Conservation (phyloP, 108 stramenopile genomes). For the Aureococcus anophagefferens region DNA sequence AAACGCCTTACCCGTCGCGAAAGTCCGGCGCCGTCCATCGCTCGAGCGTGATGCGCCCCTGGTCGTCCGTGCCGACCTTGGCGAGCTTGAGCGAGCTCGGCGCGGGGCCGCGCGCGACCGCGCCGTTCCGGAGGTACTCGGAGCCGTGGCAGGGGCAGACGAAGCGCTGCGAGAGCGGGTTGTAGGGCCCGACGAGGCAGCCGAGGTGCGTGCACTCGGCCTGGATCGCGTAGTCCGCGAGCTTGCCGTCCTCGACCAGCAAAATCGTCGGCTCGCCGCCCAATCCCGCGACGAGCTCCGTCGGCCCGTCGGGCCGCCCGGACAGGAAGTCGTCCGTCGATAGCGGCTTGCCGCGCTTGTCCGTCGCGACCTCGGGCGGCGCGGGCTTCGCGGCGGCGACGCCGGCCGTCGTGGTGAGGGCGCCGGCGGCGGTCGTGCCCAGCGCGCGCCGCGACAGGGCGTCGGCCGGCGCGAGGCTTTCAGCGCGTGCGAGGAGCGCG, state of each 20-base stretch:
- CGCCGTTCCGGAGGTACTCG: constrained; percentile 18
- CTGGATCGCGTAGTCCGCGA: constrained; percentile 21
- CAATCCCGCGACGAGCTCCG: constrained; percentile 18
- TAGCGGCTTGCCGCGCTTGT: too few relatives aligned
- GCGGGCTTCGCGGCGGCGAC: too few relatives aligned
- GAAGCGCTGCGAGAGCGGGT: constrained; percentile 16
- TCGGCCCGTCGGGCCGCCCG: too few relatives aligned
- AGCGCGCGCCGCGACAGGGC: too few relatives aligned
- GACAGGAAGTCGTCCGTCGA: too few relatives aligned
- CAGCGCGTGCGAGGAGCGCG: too few relatives aligned
- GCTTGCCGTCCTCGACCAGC: constrained; percentile 3
- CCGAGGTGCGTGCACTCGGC: constrained; percentile 30
- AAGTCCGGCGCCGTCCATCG: constrained; percentile 36
- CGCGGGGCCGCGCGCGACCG: constrained; percentile 30
- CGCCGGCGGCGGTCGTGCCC: too few relatives aligned
- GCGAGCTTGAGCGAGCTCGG: constrained; percentile 21
- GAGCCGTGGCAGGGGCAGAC: constrained; percentile 33
- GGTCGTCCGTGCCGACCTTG: constrained; percentile 14
- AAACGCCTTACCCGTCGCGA: too few relatives aligned
- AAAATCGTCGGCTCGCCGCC: constrained; percentile 22
- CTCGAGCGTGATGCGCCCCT: constrained; percentile 20
- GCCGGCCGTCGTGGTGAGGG: too few relatives aligned
- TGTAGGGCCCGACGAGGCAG: constrained; percentile 28
- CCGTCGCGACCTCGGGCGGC: too few relatives aligned
- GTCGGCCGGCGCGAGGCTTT: too few relatives aligned